Conservation (phyloP, 2,329 filamentous ascomycete species). For the Trichoderma polysporum region DNA sequence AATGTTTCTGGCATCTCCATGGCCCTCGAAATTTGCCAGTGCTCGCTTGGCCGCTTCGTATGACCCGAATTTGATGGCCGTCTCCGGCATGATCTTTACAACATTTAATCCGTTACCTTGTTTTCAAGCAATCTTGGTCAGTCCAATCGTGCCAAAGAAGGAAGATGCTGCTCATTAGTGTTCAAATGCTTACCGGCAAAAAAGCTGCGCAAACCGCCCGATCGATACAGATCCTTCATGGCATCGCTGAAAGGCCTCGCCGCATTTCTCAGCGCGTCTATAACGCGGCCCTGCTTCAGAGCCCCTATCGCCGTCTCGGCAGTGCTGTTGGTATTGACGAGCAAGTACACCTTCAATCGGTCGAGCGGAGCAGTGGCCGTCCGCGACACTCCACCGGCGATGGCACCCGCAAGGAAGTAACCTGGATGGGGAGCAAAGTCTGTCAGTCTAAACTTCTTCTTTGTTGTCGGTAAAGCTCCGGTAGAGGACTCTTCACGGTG, state of each 20-base stretch:
- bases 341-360: slow-evolving; percentile 94
- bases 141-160: not conserved
- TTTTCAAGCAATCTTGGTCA: not conserved
- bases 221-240: slow-evolving; percentile 74
- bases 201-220: slow-evolving; percentile 82
- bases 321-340: slow-evolving; percentile 70
- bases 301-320: slow-evolving; percentile 60
- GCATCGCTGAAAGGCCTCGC: slow-evolving; percentile 70
- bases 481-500: slow-evolving; percentile 35
- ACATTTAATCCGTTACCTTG: slow-evolving; percentile 94
- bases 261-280: slow-evolving; percentile 64
- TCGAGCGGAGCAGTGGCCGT: slow-evolving; percentile 95
- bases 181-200: slow-evolving; percentile 72
- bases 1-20: slow-evolving; percentile 76
- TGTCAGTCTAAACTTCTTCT: slow-evolving; percentile 57
- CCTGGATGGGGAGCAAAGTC: slow-evolving; percentile 81
- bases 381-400: slow-evolving; percentile 91
- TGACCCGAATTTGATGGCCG: slow-evolving; percentile 95
- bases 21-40: slow-evolving; percentile 83
- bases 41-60: slow-evolving; percentile 93
- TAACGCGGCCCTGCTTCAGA: slow-evolving; percentile 66
- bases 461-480: slow-evolving; percentile 35
- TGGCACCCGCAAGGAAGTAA: slow-evolving; percentile 94
- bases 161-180: not conserved
- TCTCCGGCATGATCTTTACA: slow-evolving; percentile 97